These are phyloP conservation scores for Glycine tomentella DNA, from an alignment of 306 rosid genomes.

Conservation along the genomic window DNA sequence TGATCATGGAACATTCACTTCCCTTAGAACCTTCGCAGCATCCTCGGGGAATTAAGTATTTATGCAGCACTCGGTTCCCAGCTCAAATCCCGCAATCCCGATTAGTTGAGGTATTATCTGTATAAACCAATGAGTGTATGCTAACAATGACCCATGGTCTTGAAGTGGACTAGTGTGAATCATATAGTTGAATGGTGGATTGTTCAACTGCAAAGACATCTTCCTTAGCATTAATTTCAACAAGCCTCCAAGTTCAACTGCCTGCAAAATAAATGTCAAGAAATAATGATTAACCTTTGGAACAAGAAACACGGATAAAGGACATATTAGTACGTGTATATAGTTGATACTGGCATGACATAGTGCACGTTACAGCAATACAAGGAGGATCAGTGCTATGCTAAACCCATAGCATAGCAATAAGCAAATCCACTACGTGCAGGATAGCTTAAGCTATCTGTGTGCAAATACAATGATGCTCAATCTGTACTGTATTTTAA, in stretches of 20 bases:
- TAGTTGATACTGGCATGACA: constrained; percentile 28
- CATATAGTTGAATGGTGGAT: constrained; percentile 63
- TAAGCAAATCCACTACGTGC: constrained; percentile 7
- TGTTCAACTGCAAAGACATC: too few relatives aligned
- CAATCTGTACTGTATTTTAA: background rate
- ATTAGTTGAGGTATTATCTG: background rate
- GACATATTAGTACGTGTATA: background rate
- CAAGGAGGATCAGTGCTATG: constrained; percentile 12
- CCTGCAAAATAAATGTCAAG: constrained; percentile 56
- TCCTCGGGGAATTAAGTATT: constrained; percentile 87
- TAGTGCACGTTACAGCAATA: background rate
- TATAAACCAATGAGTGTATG: constrained; percentile 45
- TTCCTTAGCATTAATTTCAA: constrained; percentile 64
- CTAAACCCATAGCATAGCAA: background rate
- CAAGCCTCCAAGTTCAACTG: constrained; percentile 75
- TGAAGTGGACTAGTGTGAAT: constrained; percentile 69
- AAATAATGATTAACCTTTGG: constrained; percentile 14
- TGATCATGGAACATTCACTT: constrained; percentile 40
- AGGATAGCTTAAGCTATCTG: background rate
- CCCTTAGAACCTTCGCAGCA: constrained; percentile 73
- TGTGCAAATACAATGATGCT: background rate
- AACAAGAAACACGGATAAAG: constrained; percentile 1
- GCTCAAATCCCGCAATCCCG: constrained; percentile 72
- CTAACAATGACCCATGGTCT: constrained; percentile 52
- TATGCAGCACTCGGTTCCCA: constrained; percentile 78